Conservation (phyloP, 805 yeast genomes). For the Geotrichum ghanense region DNA sequence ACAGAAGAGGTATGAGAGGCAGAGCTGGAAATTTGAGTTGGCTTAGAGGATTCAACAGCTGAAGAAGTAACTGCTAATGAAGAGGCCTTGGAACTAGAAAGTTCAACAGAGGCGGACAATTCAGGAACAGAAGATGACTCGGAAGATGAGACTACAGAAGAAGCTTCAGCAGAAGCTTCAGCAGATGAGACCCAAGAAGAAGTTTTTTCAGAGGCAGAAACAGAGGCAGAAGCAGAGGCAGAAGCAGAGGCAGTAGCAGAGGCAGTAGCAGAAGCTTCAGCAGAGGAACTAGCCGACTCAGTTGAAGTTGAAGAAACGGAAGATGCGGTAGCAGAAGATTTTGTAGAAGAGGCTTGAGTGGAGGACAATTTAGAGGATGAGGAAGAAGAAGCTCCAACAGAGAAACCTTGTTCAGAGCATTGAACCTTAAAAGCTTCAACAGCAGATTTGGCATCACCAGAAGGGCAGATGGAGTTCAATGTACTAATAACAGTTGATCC, state of each 20-base stretch:
- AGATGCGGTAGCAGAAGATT: background rate
- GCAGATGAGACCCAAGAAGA: background rate
- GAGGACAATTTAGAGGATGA: background rate
- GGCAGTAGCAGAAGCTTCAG: background rate
- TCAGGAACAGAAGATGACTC: background rate
- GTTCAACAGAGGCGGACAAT: background rate
- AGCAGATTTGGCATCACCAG: slow-evolving; percentile 48
- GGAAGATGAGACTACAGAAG: background rate
- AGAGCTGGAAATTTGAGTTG: background rate
- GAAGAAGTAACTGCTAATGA: background rate
- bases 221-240: background rate
- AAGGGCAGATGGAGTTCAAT: slow-evolving; percentile 59
- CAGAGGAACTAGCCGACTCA: background rate
- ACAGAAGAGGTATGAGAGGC: background rate
- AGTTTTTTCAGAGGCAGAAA: background rate
- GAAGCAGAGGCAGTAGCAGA: background rate
- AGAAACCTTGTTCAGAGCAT: background rate
- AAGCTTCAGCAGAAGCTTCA: background rate
- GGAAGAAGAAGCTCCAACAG: background rate
- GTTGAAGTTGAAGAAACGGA: background rate
- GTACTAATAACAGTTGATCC: slow-evolving; percentile 45
- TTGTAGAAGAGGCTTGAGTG: background rate
- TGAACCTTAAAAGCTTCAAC: slow-evolving; percentile 37
- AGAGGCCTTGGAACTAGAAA: background rate
- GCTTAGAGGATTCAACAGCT: background rate